Conservation (phyloP, 1,284 basidiomycete species). For the Farysia itapuensis region DNA sequence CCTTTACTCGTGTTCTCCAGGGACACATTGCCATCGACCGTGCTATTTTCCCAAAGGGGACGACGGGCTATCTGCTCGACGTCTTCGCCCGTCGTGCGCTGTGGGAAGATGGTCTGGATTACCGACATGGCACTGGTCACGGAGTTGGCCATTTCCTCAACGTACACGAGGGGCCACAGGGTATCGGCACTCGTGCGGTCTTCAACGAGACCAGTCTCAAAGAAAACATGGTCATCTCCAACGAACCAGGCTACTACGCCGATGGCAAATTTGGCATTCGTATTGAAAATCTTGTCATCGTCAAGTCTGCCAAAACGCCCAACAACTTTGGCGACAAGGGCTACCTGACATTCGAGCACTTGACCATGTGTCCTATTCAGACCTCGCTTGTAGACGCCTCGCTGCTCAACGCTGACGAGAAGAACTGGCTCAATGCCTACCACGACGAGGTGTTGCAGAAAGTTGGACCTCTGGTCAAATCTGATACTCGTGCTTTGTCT, state of each 20-base stretch:
- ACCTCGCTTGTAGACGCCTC: slow-evolving; percentile 74
- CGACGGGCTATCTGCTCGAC: slow-evolving; percentile 78
- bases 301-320: slow-evolving; percentile 63
- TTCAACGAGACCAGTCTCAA: slow-evolving; percentile 58
- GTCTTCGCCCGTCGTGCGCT: slow-evolving; percentile 78
- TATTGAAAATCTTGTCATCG: slow-evolving; percentile 71
- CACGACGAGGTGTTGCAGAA: slow-evolving; percentile 77
- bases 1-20: slow-evolving; percentile 91
- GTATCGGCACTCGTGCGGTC: slow-evolving; percentile 54
- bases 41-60: slow-evolving; percentile 81
- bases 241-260: slow-evolving; percentile 84
- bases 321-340: slow-evolving; percentile 76
- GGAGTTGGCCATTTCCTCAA: slow-evolving; percentile 55
- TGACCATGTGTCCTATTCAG: slow-evolving; percentile 72
- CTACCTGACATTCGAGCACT: slow-evolving; percentile 45
- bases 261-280: slow-evolving; percentile 91
- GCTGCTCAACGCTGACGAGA: slow-evolving; percentile 72
- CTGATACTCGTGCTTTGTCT: slow-evolving; percentile 71
- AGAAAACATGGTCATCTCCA: slow-evolving; percentile 56
- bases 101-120: slow-evolving; percentile 86
- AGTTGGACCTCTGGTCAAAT: slow-evolving; percentile 73
- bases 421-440: slow-evolving; percentile 81
- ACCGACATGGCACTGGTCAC: slow-evolving; percentile 61
- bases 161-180: slow-evolving; percentile 58
- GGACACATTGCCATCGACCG: slow-evolving; percentile 91